phyloP scores from a whole-genome alignment of 2,329 filamentous ascomycete genomes.

The Aureobasidium sp. region DNA sequence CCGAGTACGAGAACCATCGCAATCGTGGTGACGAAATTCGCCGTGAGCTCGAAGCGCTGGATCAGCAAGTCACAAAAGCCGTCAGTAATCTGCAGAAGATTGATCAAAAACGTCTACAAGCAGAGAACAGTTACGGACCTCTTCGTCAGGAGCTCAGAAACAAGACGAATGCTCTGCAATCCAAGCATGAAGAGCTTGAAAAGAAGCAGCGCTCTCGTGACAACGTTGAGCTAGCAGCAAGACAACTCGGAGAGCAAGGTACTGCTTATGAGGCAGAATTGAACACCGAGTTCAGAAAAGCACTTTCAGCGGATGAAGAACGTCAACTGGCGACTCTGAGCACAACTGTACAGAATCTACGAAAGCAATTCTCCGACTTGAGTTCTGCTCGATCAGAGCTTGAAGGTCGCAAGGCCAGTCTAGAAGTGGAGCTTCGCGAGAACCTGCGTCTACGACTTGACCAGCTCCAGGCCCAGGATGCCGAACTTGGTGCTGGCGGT shows the following conservation, averaged over 20 bases:
- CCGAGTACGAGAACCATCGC: constrained; percentile 62
- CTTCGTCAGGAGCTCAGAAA: constrained; percentile 67
- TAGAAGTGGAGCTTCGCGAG: constrained; percentile 83
- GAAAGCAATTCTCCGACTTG: constrained; percentile 68
- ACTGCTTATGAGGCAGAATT: constrained; percentile 73
- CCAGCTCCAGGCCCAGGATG: constrained; percentile 69
- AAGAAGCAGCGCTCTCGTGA: constrained; percentile 58
- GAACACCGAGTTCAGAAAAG: constrained; percentile 84
- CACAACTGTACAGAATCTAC: constrained; percentile 62
- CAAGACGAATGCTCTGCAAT: constrained; percentile 68
- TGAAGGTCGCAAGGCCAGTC: constrained; percentile 70
- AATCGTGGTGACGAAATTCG: constrained; percentile 59
- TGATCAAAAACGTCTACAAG: constrained; percentile 67
- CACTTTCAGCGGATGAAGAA: constrained; percentile 76
- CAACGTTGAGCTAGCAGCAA: constrained; percentile 57
- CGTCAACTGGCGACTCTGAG: constrained; percentile 66
- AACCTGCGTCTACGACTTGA: constrained; percentile 83
- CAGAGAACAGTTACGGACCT: constrained; percentile 76
- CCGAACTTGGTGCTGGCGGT: constrained; percentile 50
- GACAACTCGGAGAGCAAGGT: constrained; percentile 61
- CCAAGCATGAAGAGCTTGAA: constrained; percentile 66
- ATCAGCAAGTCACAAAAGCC: constrained; percentile 84
- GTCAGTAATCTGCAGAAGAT: constrained; percentile 76
- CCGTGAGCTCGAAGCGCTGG: constrained; percentile 65
- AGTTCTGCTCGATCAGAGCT: constrained; percentile 67